Base-by-base conservation (phyloP, 768 basidiomycete species). In the Lenzites betulinus region DNA sequence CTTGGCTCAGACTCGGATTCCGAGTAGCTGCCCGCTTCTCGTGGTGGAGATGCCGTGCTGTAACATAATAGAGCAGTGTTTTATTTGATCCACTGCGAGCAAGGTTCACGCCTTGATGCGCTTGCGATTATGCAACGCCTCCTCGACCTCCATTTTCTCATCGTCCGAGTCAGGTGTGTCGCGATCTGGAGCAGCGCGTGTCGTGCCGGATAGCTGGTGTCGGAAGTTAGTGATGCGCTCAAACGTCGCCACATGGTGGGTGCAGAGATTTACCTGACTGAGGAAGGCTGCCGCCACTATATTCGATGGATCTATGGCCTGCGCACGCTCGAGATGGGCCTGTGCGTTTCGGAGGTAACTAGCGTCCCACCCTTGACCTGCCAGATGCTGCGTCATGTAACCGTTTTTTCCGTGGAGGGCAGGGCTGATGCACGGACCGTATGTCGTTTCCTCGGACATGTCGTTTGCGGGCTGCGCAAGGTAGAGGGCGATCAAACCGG, bases 1-100 rank as follows among this genome's bases (percentile, higher is more conserved):
- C 76, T 92, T 77, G 85, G 81, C 41, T 93, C 92, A 1, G 92
- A 93, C 71, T 89, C 90, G 4, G 92, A 93, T 42, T 76, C 75
- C 33, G 82, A 82, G 13, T 54, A 46, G 50, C 23, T 54, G 46
- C 22, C 41, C 20, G n/a, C 23, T 18, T 38, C 15, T 25, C 25
- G 47, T 16, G 16, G 11, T n/a, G 13, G 28, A 2, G 30, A 30
- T 25, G 11, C 26, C 15, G 36, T 44, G 11, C 38, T 26, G 41
- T 55, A 56, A 54, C 23, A 16, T 51, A 38, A 28, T n/a, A 16
- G 28, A 3, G 6, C 12, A 30, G 16, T 39, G 20, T 3, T 13
- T 38, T 43, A 50, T 36, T 38, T 46, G 42, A 43, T 41, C 44
- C 22, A 23, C n/a, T 11, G 53, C 44, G 28, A 54, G 23, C 42